Base-by-base conservation (phyloP, 148 eudicot genomes). In the Rhododendron griersonianum region DNA sequence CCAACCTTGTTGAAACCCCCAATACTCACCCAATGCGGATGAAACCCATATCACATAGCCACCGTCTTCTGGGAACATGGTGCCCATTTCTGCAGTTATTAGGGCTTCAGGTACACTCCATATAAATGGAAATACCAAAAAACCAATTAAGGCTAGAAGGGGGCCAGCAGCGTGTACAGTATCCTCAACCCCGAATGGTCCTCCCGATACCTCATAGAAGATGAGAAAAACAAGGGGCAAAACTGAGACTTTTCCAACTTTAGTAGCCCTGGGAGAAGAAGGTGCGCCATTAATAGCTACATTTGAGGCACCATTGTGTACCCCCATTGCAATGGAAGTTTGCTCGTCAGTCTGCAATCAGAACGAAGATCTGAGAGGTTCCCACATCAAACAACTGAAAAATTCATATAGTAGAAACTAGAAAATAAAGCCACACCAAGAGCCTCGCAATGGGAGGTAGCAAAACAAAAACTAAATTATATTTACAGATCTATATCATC, bases 81-180 rank as follows among this genome's bases (percentile, higher is more conserved):
- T 84, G 35, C 86, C 71, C 81, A 84, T 75, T 37, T 84, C 86
- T 15, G 86, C 86, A 23, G 86, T 84, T n/a, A 84, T 77, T 37
- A 84, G 69, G 74, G 86, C 86, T 77, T 84, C 86, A 4, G 86
- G 86, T 6, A 84, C 55, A 77, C 86, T 84, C 86, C 86, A 84
- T 75, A 84, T 55, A 19, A 84, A 33, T 9, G 86, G 86, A 23
- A 84, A 84, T 11, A 84, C 51, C 13, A 84, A 23, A 30, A 84
- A 84, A 16, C 86, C 86, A 30, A 30, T 30, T 30, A 30, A 0
- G 30, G 30, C 30, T 30, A 30, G 30, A 30, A 30, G 30, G 30
- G 30, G 30, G 30, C 30, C 30, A 30, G 30, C 30, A 0, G 30
- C 30, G 30, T 30, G 30, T 30, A 30, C 30, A 30, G 30, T 30